Percentiles rank a stretch among this genome's conserved stretches.
These are phyloP conservation scores for Penicillium nucicola DNA, from an alignment of 495 filamentous ascomycete genomes.

Conservation along the genomic window DNA sequence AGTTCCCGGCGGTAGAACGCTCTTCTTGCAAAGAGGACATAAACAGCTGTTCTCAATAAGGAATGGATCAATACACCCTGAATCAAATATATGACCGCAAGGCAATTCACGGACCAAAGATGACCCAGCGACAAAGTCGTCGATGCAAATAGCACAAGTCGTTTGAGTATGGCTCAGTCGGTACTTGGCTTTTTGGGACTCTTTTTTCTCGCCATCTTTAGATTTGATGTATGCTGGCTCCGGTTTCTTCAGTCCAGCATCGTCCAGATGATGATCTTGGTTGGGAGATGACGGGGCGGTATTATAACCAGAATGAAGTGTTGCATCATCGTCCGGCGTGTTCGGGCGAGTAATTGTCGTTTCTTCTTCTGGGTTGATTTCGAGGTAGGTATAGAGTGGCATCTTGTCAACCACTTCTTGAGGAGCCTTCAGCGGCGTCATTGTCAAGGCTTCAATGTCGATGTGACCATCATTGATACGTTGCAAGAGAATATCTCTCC, in stretches of 20 bases:
- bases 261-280: not conserved
- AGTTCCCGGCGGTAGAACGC: slow-evolving; percentile 63
- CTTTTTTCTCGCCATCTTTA: not conserved
- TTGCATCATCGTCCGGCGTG: slow-evolving; percentile 1
- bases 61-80: slow-evolving; percentile 82
- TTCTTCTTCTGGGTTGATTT: slow-evolving; percentile 25
- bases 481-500: slow-evolving; percentile 60
- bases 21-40: slow-evolving; percentile 85
- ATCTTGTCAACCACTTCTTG: slow-evolving; percentile 62
- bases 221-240: slow-evolving; percentile 17
- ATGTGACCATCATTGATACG: slow-evolving; percentile 73
- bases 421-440: slow-evolving; percentile 72
- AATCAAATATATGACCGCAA: slow-evolving; percentile 89
- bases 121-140: slow-evolving; percentile 64
- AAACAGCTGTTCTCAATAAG: slow-evolving; percentile 67
- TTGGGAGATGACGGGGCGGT: not conserved
- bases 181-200: slow-evolving; percentile 5
- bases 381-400: slow-evolving; percentile 70
- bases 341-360: slow-evolving; percentile 8
- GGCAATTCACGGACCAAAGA: slow-evolving; percentile 79
- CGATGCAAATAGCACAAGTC: slow-evolving; percentile 81
- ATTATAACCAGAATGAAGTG: slow-evolving; percentile 5
- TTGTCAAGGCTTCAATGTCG: slow-evolving; percentile 74
- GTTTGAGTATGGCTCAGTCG: slow-evolving; percentile 42
- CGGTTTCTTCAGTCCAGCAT: slow-evolving; percentile 13